phyloP scores from a whole-genome alignment of 305 asterid species.

The Coffea humblotiana region DNA sequence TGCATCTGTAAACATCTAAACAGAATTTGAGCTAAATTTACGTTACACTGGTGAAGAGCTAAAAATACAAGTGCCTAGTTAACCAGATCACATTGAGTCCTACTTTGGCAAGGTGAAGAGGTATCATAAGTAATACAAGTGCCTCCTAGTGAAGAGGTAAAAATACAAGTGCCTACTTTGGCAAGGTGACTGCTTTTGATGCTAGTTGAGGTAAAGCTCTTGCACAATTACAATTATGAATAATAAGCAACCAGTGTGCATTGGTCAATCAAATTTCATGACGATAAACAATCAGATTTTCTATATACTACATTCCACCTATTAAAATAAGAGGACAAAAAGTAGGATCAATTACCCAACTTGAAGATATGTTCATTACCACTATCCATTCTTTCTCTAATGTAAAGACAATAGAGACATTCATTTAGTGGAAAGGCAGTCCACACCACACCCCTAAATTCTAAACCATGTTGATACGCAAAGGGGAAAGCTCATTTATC shows the following conservation, averaged over 20 bases:
- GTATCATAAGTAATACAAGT: too few relatives aligned
- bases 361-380: not conserved
- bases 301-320: not conserved
- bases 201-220: not conserved
- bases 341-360: not conserved
- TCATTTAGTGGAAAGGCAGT: too few relatives aligned
- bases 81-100: too few relatives aligned
- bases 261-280: not conserved
- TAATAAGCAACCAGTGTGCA: not conserved
- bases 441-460: not conserved
- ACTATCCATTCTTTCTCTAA: not conserved
- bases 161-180: not conserved
- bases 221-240: not conserved
- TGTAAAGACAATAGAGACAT: not conserved
- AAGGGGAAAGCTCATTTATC: not conserved
- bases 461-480: not conserved
- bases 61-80: too few relatives aligned
- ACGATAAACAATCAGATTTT: not conserved
- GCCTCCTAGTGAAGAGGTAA: too few relatives aligned
- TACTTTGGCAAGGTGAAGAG: too few relatives aligned
- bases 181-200: not conserved
- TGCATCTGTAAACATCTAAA: not conserved
- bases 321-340: not conserved
- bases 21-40: not conserved
- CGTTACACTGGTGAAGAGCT: too few relatives aligned